A percentile compares a stretch with the other conserved stretches of the same genome.
These are phyloP conservation scores for Globisporangium spinosum DNA, from an alignment of 352 stramenopile genomes.

Conservation along the genomic window DNA sequence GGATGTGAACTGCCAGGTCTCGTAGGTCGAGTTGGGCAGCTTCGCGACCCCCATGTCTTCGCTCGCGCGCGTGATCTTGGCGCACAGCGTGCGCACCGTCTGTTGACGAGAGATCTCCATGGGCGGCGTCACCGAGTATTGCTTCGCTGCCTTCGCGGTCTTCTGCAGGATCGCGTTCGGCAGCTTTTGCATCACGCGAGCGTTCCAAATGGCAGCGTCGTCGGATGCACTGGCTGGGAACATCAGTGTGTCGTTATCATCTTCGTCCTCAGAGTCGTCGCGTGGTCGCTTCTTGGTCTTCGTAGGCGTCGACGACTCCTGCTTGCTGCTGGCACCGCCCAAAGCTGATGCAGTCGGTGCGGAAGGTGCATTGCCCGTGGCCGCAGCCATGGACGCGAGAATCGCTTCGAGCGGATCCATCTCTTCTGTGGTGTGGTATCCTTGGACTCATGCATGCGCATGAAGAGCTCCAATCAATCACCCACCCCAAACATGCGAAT, in stretches of 20 bases:
- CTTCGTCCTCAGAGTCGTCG: conserved; percentile 15
- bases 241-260: conserved; percentile 6
- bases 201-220: conserved; percentile 48
- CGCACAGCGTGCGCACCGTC: conserved; percentile 57
- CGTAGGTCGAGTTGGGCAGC: conserved; percentile 78
- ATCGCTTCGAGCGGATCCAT: conserved; percentile 69
- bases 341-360: neutral
- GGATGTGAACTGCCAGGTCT: conserved; percentile 84
- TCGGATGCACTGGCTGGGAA: neutral
- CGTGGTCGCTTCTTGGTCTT: conserved; percentile 35
- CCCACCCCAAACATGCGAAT: neutral
- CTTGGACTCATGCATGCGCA: neutral
- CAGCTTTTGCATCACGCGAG: conserved; percentile 36
- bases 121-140: conserved; percentile 30
- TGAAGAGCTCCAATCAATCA: conserved; percentile 1
- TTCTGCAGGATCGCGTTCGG: conserved; percentile 17
- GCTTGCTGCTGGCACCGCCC: neutral
- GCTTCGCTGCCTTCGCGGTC: conserved; percentile 4
- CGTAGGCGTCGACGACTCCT: neutral
- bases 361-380: conserved; percentile 58
- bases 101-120: conserved; percentile 73
- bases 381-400: conserved; percentile 72
- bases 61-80: conserved; percentile 58
- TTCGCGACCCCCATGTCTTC: conserved; percentile 77
- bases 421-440: neutral